phyloP scores from a whole-genome alignment of 2,329 filamentous ascomycete species.

The Ophiosphaerella korrae region DNA sequence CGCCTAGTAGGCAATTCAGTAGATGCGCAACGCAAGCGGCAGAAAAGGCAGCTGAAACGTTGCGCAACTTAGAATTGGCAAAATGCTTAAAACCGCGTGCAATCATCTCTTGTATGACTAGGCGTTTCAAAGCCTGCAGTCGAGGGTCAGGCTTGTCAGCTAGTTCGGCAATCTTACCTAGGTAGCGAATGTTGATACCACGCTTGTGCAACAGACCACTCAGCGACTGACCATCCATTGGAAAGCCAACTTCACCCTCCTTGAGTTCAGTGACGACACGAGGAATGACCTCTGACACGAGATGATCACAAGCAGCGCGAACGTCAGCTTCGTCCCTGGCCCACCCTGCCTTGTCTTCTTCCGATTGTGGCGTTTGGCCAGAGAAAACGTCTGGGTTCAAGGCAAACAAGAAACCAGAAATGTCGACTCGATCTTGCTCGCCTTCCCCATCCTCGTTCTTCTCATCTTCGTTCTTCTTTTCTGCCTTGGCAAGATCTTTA shows the following conservation, averaged over 20 bases:
- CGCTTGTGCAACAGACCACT: constrained; percentile 91
- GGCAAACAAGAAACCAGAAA: constrained; percentile 83
- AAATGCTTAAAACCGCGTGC: constrained; percentile 96
- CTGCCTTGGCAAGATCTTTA: constrained; percentile 25
- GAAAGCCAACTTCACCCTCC: constrained; percentile 93
- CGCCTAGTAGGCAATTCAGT: constrained; percentile 89
- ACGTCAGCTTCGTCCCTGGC: constrained; percentile 87
- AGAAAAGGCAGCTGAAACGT: constrained; percentile 79
- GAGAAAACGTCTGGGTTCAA: constrained; percentile 97
- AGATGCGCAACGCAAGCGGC: constrained; percentile 82
- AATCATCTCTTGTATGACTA: constrained; percentile 90
- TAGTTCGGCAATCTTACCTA: constrained; percentile 80
- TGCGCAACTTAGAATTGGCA: constrained; percentile 76
- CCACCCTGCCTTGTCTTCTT: constrained; percentile 85
- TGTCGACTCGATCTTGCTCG: constrained; percentile 74
- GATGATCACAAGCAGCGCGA: constrained; percentile 77
- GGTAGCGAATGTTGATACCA: constrained; percentile 94
- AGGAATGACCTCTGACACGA: constrained; percentile 80
- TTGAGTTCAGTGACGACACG: constrained; percentile 83
- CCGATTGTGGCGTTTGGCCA: constrained; percentile 85
- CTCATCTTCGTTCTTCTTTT: constrained; percentile 22
- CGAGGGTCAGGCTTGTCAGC: constrained; percentile 66
- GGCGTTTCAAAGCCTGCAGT: constrained; percentile 74
- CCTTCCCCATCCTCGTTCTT: constrained; percentile 19
- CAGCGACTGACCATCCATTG: constrained; percentile 95